These are phyloP conservation scores for Trichophyton mentagrophytes DNA, from an alignment of 2,329 filamentous ascomycete species.

Conservation along the genomic window DNA sequence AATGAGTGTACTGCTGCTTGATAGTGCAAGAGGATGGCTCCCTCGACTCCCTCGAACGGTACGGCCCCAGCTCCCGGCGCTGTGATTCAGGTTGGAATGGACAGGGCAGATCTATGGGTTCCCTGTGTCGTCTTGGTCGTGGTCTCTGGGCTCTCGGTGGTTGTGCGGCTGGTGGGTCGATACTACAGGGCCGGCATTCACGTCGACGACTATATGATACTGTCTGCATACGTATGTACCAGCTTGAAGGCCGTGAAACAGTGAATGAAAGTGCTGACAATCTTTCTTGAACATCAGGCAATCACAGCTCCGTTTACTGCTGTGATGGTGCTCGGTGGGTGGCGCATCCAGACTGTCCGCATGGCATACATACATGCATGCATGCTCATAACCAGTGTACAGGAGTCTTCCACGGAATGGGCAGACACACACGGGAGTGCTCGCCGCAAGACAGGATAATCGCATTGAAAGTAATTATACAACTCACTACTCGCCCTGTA, in stretches of 20 bases:
- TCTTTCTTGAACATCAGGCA: background rate
- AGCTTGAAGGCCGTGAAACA: background rate
- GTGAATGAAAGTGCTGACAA: background rate
- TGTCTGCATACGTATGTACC: slow-evolving; percentile 5
- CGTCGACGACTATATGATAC: slow-evolving; percentile 9
- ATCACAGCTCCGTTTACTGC: background rate
- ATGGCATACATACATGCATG: background rate
- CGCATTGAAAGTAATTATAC: slow-evolving; percentile 6
- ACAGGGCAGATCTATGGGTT: background rate
- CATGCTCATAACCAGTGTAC: background rate
- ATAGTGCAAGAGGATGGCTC: background rate
- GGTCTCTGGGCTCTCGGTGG: slow-evolving; percentile 7
- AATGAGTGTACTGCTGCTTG: background rate
- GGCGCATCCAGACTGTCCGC: background rate
- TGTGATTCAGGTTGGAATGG: background rate
- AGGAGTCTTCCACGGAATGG: slow-evolving; percentile 3
- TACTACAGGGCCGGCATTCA: slow-evolving; percentile 6
- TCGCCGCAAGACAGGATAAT: background rate
- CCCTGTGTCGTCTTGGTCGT: slow-evolving; percentile 4
- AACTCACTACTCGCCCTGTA: background rate
- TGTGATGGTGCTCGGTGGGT: background rate
- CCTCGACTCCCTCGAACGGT: background rate
- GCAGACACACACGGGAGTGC: slow-evolving; percentile 2
- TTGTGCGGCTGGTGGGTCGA: slow-evolving; percentile 5
- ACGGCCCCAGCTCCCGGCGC: background rate